Evolutionary conservation across 352 stramenopile species (phyloP), one percentile per base, ranked within the genome.

Genomic region (Globisporangium recalcitrans): DNA sequence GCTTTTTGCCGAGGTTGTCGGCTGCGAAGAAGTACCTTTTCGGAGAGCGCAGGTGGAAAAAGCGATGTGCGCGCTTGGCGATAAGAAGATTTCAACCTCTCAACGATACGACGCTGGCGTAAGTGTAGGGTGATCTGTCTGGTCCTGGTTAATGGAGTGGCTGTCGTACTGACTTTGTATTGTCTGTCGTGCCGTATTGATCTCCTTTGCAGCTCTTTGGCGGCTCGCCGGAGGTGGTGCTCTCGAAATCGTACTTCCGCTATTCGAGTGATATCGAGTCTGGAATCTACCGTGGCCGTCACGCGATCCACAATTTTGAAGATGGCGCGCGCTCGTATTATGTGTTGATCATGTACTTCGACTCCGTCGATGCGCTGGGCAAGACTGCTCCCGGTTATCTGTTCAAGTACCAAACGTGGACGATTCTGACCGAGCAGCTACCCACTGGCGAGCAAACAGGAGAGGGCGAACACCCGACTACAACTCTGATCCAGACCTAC

Each of bases 11-110:
- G 36, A 42, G 2, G 7, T 47, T 11, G 16, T 51, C 4, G 16
- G 38, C 36, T 26, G 24, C 36, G 53, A 60, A 40, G 53, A 60
- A 34, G 5, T 60, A 36, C 53, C 53, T n/a, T 51, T 60, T 27
- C n/a, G 14, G 6, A 51, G 24, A 22, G 29, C 10, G 14, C 22
- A 60, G 11, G 53, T 60, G 5, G 53, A 51, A 22, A 31, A 27
- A 13, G 36, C 36, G 22, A 36, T 51, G 53, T 24, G 53, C 1
- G 14, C 27, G 14, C 21, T 60, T 24, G 16, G 22, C 16, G 26
- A 54, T 5, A 11, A 13, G 24, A n/a, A 32, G 14, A 21, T n/a
- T n/a, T n/a, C n/a, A 22, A 36, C 24, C 26, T 21, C 4, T n/a
- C 47, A n/a, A 4, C 5, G 1, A 19, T 53, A 34, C 24, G 29